A percentile compares a stretch with the other conserved stretches of the same genome.
Evolutionary conservation across 495 filamentous ascomycete species (phyloP).

Genomic region (Xylaria longipes): DNA sequence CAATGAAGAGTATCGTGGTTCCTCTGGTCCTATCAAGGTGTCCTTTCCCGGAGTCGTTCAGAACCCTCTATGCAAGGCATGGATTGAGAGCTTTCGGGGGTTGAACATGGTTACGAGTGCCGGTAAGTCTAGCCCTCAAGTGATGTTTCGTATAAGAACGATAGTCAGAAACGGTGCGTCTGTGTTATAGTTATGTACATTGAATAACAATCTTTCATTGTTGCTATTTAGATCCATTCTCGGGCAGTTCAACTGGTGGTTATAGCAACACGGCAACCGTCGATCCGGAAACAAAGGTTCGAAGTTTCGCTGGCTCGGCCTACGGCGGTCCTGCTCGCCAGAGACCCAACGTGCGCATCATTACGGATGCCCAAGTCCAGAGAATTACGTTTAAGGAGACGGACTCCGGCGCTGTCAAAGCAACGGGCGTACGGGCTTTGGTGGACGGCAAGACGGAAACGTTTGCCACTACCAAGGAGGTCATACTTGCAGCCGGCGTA

Average conservation of each 20-base stretch:
- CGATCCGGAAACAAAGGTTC: conserved; percentile 47
- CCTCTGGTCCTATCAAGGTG: conserved; percentile 48
- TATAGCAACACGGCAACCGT: conserved; percentile 51
- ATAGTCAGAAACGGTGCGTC: neutral
- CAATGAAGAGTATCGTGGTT: conserved; percentile 41
- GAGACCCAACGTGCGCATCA: conserved; percentile 52
- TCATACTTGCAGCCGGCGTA: conserved; percentile 54
- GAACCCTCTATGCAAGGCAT: conserved; percentile 22
- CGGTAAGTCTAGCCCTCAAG: conserved; percentile 12
- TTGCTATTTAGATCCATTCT: conserved; percentile 42
- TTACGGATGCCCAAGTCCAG: conserved; percentile 52
- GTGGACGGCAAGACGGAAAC: conserved; percentile 35
- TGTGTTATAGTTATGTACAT: neutral
- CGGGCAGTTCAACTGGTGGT: conserved; percentile 49
- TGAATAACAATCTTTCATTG: neutral
- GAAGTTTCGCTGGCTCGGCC: conserved; percentile 45
- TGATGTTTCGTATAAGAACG: conserved; percentile 22
- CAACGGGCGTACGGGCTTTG: conserved; percentile 43
- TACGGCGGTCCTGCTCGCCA: conserved; percentile 43
- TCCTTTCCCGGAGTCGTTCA: conserved; percentile 35
- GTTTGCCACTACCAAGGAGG: conserved; percentile 43
- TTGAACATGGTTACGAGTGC: conserved; percentile 37
- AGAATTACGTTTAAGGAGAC: conserved; percentile 50
- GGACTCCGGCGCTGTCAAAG: conserved; percentile 38
- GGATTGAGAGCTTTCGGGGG: conserved; percentile 40